These are phyloP conservation scores for Solanum etuberosum DNA, from an alignment of 257 asterid species.

Conservation along the genomic window DNA sequence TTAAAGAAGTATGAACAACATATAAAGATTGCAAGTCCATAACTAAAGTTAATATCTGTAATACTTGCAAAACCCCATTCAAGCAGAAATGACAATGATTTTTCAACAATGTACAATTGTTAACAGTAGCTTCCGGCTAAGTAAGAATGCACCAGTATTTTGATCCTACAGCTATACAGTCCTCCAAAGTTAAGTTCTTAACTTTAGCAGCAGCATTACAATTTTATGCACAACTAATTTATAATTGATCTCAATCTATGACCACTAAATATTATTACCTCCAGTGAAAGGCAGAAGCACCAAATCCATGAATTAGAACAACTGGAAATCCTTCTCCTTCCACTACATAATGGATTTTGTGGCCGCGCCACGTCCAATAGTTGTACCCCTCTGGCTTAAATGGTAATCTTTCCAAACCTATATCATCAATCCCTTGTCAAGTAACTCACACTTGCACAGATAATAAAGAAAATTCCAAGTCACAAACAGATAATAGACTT, in stretches of 20 bases:
- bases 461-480: neutral
- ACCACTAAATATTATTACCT: slow-evolving; percentile 30
- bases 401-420: slow-evolving; percentile 64
- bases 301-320: slow-evolving; percentile 92
- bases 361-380: slow-evolving; percentile 77
- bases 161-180: neutral
- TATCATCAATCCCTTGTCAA: neutral
- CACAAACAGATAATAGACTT: neutral
- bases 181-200: neutral
- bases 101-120: neutral
- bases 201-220: neutral
- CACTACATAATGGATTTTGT: slow-evolving; percentile 75
- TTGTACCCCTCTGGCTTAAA: slow-evolving; percentile 81
- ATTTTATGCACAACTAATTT: neutral
- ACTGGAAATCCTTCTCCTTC: slow-evolving; percentile 87
- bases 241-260: neutral
- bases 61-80: neutral
- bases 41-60: neutral
- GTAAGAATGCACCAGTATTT: neutral
- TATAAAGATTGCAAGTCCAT: neutral
- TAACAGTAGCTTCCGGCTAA: neutral
- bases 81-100: neutral
- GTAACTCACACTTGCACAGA: neutral
- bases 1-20: neutral
- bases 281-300: slow-evolving; percentile 98